phyloP scores from a whole-genome alignment of 805 yeast genomes.

The Pichia californica region DNA sequence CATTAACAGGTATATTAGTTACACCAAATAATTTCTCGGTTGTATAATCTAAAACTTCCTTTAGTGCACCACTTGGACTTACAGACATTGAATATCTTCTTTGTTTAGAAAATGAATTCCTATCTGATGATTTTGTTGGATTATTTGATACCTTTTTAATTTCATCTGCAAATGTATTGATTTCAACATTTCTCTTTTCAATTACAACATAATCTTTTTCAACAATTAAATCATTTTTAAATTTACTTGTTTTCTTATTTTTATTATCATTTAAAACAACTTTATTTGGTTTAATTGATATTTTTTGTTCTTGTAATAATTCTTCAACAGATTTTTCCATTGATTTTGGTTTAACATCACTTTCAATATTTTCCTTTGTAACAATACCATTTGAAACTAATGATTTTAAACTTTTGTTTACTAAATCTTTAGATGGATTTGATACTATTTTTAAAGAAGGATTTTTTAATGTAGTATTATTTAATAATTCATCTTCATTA shows the following conservation, averaged over 20 bases:
- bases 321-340: constrained; percentile 6
- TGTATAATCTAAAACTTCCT: constrained; percentile 82
- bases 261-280: background rate
- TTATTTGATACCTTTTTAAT: constrained; percentile 45
- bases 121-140: constrained; percentile 30
- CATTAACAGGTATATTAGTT: too few relatives aligned
- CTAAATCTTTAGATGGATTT: too few relatives aligned
- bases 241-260: background rate
- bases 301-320: constrained; percentile 9
- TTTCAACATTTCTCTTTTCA: constrained; percentile 91
- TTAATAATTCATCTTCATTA: constrained; percentile 6
- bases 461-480: too few relatives aligned
- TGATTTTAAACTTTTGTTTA: background rate
- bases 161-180: constrained; percentile 93
- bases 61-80: constrained; percentile 81
- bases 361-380: constrained; percentile 1
- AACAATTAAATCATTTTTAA: constrained; percentile 24
- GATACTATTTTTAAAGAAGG: too few relatives aligned
- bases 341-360: background rate
- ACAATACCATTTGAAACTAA: background rate
- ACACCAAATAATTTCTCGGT: constrained; percentile 78
- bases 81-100: constrained; percentile 14
- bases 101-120: constrained; percentile 22
- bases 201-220: constrained; percentile 92
- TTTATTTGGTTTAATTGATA: background rate